Conservation (phyloP, 169 alveolate genomes). For the Plasmodium coatneyi region DNA sequence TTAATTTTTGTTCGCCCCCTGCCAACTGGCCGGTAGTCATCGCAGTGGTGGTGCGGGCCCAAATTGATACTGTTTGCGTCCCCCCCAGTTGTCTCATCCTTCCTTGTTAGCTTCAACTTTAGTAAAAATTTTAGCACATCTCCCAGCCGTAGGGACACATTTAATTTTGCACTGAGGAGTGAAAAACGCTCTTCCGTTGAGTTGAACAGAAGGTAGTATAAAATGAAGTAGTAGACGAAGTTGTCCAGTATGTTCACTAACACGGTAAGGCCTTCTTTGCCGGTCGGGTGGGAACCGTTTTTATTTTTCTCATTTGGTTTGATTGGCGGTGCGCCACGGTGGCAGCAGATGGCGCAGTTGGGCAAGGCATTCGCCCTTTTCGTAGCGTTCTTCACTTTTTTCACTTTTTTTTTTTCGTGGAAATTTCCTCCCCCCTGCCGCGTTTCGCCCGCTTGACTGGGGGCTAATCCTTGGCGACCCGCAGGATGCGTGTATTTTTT, state of each 20-base stretch:
- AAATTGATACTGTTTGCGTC: slow-evolving; percentile 10
- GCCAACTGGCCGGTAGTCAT: not conserved
- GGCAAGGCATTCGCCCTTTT: not conserved
- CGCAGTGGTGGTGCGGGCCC: not conserved
- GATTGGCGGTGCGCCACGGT: not conserved
- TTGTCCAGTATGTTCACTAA: slow-evolving; percentile 32
- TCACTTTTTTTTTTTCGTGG: not conserved
- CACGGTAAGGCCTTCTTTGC: not conserved
- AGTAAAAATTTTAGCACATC: slow-evolving; percentile 34
- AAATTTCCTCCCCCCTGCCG: not conserved
- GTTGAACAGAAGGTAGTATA: slow-evolving; percentile 48
- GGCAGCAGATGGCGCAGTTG: not conserved
- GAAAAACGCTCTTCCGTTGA: slow-evolving; percentile 24
- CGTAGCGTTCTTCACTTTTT: not conserved
- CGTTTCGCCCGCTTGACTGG: not conserved
- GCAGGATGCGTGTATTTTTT: not conserved
- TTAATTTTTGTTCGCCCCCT: not conserved
- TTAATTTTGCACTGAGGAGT: slow-evolving; percentile 38
- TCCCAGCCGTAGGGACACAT: slow-evolving; percentile 20
- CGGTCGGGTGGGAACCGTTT: not conserved
- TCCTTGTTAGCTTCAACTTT: slow-evolving; percentile 20
- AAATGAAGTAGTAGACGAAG: slow-evolving; percentile 51
- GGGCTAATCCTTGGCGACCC: not conserved
- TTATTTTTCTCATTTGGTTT: not conserved
- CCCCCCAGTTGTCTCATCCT: not conserved